Base-by-base conservation (phyloP, 257 asterid species). In the Nicotiana sylvestris region DNA sequence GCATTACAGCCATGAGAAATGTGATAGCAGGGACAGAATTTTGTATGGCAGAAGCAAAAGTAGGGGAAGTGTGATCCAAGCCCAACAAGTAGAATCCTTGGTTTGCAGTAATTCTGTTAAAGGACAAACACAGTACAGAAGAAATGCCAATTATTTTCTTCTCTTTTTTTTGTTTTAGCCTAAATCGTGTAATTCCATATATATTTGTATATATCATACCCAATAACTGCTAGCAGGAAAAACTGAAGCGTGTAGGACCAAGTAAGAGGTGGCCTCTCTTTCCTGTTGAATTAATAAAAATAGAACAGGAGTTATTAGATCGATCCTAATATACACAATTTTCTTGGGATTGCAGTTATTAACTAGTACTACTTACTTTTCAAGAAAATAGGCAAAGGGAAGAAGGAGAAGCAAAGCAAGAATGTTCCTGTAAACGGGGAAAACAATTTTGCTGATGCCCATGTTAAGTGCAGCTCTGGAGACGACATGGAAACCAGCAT, bases 401-500 rank as follows among this genome's bases (percentile, higher is more conserved):
- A 93, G 65, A 84, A 96, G 98, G 4, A 96, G 96, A 25, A 96
- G 78, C 80, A 96, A 88, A 46, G 99, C 99, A 18, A 95, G 91
- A 46, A 95, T 90, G 94, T 96, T 96, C 70, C 99, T 85, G 67
- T 96, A 96, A 80, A 96, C 97, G 0, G 98, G 94, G 90, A 93
- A 96, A 5, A 96, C 99, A 27, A 96, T 91, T 88, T 96, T 96
- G 96, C 99, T 96, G 9, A 95, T 96, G 55, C 99, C 99, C 98
- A 95, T 96, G 82, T 96, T 96, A 76, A 96, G 99, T 67, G 99
- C 99, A 25, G 91, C 90, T 49, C 98, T 83, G 2, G 99, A 96
- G 49, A 96, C 98, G 10, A 96, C 97, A 80, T 96, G 99, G 17
- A 96, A 96, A 21, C 99, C 99, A 2, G 99, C 99, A 57, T 96